Conservation (phyloP, 179 eudicot genomes). For the Beta macrorhiza region DNA sequence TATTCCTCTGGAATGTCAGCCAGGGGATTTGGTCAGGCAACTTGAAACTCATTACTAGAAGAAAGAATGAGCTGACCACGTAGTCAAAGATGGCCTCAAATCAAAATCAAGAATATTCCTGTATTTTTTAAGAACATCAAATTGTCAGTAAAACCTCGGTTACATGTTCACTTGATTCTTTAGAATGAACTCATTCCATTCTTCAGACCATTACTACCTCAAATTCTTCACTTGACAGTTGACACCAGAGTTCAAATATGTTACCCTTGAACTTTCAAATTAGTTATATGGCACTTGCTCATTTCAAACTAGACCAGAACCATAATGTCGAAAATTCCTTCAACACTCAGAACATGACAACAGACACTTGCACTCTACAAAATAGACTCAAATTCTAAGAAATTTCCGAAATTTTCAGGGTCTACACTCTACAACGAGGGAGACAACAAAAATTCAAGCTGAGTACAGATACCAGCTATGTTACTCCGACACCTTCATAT, state of each 20-base stretch:
- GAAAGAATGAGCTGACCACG: conserved; percentile 18
- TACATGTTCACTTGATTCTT: neutral
- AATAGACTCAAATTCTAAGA: neutral
- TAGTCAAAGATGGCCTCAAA: neutral
- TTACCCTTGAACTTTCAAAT: neutral
- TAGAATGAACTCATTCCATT: neutral
- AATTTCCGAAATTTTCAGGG: no score
- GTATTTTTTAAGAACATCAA: neutral
- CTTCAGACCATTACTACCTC: neutral
- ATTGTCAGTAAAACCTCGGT: conserved; percentile 1
- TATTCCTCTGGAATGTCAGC: conserved; percentile 17
- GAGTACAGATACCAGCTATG: neutral
- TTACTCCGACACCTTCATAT: no score
- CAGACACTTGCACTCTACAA: neutral
- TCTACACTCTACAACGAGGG: no score
- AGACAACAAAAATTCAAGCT: neutral
- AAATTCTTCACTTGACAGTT: conserved; percentile 5
- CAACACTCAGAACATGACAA: neutral
- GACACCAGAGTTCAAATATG: neutral
- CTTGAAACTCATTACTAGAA: conserved; percentile 23
- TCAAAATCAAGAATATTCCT: conserved; percentile 19
- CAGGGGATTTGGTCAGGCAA: conserved; percentile 26
- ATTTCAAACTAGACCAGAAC: neutral
- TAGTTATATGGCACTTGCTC: neutral
- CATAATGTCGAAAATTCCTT: neutral